A percentile compares a stretch with the other conserved stretches of the same genome.
Evolutionary conservation across 495 filamentous ascomycete species (phyloP).

Genomic region (Aspergillus cavernicola): DNA sequence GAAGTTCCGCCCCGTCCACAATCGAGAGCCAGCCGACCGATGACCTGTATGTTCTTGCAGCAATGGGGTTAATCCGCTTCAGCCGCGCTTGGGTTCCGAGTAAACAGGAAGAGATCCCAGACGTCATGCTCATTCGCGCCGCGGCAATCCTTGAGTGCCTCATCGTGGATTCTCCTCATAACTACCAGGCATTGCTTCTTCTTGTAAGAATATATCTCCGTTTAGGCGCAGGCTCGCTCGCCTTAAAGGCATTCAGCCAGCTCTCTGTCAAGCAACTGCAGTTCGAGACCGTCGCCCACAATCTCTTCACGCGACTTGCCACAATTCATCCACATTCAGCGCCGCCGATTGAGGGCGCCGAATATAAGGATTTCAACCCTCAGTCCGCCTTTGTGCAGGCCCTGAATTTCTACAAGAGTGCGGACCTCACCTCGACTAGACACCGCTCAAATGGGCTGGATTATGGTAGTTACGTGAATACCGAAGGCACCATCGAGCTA

Average conservation of each 20-base stretch:
- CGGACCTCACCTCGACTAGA: slow-evolving; percentile 31
- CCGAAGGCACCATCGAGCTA: slow-evolving; percentile 39
- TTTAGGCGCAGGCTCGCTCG: slow-evolving; percentile 51
- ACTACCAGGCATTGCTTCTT: slow-evolving; percentile 54
- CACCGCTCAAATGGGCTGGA: slow-evolving; percentile 34
- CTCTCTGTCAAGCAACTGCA: slow-evolving; percentile 61
- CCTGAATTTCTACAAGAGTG: slow-evolving; percentile 39
- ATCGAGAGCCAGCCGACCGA: slow-evolving; percentile 58
- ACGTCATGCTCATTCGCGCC: slow-evolving; percentile 48
- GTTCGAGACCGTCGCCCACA: slow-evolving; percentile 55
- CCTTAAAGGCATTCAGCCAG: slow-evolving; percentile 49
- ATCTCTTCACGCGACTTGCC: slow-evolving; percentile 55
- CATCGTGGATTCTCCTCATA: slow-evolving; percentile 49
- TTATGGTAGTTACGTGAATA: slow-evolving; percentile 37
- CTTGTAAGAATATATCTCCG: slow-evolving; percentile 52
- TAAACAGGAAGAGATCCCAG: slow-evolving; percentile 18
- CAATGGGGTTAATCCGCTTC: slow-evolving; percentile 51
- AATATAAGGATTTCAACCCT: slow-evolving; percentile 43
- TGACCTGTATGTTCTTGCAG: slow-evolving; percentile 53
- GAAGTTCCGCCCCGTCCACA: slow-evolving; percentile 22
- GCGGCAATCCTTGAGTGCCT: slow-evolving; percentile 49
- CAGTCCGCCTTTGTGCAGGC: slow-evolving; percentile 38
- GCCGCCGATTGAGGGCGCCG: slow-evolving; percentile 36
- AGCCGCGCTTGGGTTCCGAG: slow-evolving; percentile 22
- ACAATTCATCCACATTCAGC: slow-evolving; percentile 50